Evolutionary conservation across 257 asterid genomes (phyloP).

Genomic region (Ligustrum vulgare): DNA sequence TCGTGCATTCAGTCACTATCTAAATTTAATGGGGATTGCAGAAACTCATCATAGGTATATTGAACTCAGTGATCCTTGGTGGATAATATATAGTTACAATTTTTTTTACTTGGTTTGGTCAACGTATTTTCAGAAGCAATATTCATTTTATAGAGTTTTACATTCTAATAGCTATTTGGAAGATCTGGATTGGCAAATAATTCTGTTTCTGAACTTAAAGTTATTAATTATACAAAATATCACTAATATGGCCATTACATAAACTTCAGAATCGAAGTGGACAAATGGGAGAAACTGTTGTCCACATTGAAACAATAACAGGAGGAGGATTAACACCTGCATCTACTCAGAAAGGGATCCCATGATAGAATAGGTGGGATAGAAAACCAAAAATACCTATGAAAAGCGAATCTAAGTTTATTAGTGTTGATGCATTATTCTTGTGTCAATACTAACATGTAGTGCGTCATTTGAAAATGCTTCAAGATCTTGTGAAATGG

Average conservation of each 20-base stretch:
- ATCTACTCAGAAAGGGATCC: not conserved
- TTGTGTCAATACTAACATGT: not conserved
- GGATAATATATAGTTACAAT: not conserved
- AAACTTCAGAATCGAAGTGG: not conserved
- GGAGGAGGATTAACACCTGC: not conserved
- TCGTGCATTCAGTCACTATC: constrained; percentile 88
- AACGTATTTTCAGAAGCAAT: too few relatives aligned
- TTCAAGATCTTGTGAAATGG: not conserved
- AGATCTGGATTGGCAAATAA: not conserved
- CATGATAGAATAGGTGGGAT: not conserved
- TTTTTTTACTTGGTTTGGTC: not conserved
- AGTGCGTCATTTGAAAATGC: not conserved
- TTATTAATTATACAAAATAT: not conserved
- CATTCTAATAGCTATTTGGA: too few relatives aligned
- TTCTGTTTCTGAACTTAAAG: not conserved
- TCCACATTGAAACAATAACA: not conserved
- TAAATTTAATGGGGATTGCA: constrained; percentile 85
- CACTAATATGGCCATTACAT: not conserved
- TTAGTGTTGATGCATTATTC: not conserved
- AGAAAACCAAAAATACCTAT: not conserved
- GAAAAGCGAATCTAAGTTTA: not conserved
- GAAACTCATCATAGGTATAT: constrained; percentile 94
- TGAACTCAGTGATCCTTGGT: not conserved
- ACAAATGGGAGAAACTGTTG: not conserved
- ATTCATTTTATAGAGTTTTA: too few relatives aligned